phyloP scores from a whole-genome alignment of 768 basidiomycete species.

The Tulasnella sp. region DNA sequence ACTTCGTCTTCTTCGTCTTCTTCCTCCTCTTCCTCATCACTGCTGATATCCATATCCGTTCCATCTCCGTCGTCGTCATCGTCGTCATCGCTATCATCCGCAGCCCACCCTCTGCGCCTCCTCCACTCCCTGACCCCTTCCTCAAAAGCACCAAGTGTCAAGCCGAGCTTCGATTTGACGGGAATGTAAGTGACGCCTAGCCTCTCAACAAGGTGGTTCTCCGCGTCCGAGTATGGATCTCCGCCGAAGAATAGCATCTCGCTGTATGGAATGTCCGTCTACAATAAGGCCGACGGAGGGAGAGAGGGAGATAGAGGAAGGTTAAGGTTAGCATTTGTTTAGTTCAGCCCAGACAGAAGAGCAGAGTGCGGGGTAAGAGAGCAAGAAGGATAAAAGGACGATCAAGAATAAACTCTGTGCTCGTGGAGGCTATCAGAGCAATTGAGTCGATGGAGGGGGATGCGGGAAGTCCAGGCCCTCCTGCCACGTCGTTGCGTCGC shows the following conservation, averaged over 20 bases:
- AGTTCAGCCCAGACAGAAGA: conserved; percentile 2
- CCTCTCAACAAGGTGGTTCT: conserved; percentile 49
- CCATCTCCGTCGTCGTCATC: neutral
- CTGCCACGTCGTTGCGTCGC: too few relatives aligned
- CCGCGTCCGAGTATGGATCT: conserved; percentile 29
- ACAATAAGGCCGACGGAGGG: conserved; percentile 23
- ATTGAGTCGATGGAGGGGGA: too few relatives aligned
- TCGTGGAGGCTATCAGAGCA: too few relatives aligned
- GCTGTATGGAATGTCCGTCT: conserved; percentile 65
- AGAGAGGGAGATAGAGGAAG: conserved; percentile 51
- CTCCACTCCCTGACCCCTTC: conserved; percentile 67
- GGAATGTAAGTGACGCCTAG: conserved; percentile 78
- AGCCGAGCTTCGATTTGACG: conserved; percentile 41
- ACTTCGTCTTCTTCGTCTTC: neutral
- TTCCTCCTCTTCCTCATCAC: conserved; percentile 1
- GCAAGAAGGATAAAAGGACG: neutral
- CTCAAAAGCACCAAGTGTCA: conserved; percentile 53
- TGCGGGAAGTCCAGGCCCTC: too few relatives aligned
- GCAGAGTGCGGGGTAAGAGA: neutral
- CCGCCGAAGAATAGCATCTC: conserved; percentile 78
- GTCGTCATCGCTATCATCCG: neutral
- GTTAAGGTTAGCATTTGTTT: conserved; percentile 62
- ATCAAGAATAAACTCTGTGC: too few relatives aligned
- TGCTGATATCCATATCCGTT: neutral
- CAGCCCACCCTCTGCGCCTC: conserved; percentile 25